Evolutionary conservation across 768 basidiomycete species (phyloP), one percentile per base, ranked within the genome.

Genomic region (Rhodotorula paludigena): DNA sequence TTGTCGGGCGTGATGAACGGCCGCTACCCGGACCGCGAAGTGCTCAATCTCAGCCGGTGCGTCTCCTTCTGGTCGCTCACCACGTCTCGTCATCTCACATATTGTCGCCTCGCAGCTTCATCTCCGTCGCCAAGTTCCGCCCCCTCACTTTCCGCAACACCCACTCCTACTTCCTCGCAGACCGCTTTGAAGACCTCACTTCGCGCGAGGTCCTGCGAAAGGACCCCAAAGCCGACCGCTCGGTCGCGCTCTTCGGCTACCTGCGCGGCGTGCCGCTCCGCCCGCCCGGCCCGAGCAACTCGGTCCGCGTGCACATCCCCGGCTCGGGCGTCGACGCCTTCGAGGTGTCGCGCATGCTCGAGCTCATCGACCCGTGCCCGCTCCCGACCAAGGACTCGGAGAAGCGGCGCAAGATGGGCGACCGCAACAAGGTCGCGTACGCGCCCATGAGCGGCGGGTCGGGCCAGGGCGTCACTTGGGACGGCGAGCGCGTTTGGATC

Each of bases 401-500:
- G 80, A 92, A 81, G 72, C 79, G 90, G 68, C 80, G 94, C 69
- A 93, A 90, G 78, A 82, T 99, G 75, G 93, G 90, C 74, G 96
- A 98, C 79, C 94, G 96, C 82, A 90, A 89, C 78, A 93, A 89
- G 77, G 80, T 94, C 3, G 85, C 97, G 2, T 91, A 98, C 77
- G 96, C 96, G 23, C 96, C 96, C 2, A 98, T 99, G 96, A 96
- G 92, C 78, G 88, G 97, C 3, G 94, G 94, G 18, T 51, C 47
- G 5, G 73, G 71, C 0, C 68, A 70, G 30, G 96, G 94, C 5
- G 85, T 99, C 61, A 85, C 89, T 79, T 98, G 94, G 76, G 96
- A 99, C 81, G 98, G 97, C 78, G 94, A 98, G 76, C 91, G 92
- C 1, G 93, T 99, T 5, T 99, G 90, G 83, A 88, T 99, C 71